Conservation (phyloP, 2,329 filamentous ascomycete species). For the Tolypocladium endophyticum region DNA sequence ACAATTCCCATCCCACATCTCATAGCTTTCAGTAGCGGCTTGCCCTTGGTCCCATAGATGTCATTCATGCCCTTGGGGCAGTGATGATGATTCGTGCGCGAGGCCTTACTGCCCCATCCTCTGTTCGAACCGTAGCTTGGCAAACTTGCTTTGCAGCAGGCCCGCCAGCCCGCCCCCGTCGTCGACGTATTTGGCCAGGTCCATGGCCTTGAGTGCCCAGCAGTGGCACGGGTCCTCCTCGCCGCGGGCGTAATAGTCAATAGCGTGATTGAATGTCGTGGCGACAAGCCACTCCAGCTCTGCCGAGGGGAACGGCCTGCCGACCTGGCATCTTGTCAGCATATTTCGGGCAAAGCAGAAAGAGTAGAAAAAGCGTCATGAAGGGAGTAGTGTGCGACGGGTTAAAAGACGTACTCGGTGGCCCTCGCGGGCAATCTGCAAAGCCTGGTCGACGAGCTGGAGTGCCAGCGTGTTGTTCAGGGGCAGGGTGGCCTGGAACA, state of each 20-base stretch:
- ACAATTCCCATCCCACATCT: neutral
- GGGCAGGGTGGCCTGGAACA: conserved; percentile 58
- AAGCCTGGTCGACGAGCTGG: conserved; percentile 53
- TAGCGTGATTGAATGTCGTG: conserved; percentile 57
- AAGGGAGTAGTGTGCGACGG: neutral
- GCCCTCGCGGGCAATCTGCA: conserved; percentile 39
- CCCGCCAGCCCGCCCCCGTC: conserved; percentile 40
- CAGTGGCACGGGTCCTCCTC: conserved; percentile 42
- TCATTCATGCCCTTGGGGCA: too few relatives aligned
- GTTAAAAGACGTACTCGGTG: conserved; percentile 24
- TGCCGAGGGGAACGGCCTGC: conserved; percentile 45
- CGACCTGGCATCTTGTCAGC: conserved; percentile 15
- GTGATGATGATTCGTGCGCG: too few relatives aligned
- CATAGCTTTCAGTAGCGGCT: too few relatives aligned
- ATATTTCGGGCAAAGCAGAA: neutral
- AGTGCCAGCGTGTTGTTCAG: conserved; percentile 45
- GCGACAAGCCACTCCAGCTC: conserved; percentile 72
- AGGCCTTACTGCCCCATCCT: neutral
- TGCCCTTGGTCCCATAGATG: too few relatives aligned
- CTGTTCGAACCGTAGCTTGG: conserved; percentile 22
- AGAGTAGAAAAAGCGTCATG: neutral
- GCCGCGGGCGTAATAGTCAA: conserved; percentile 51
- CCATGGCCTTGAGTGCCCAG: conserved; percentile 56
- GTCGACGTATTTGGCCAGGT: conserved; percentile 45
- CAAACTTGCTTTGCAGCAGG: conserved; percentile 32